Percentiles rank a stretch among this genome's conserved stretches.
phyloP scores from a whole-genome alignment of 129 eudicot genomes.

The Tagetes patula region DNA sequence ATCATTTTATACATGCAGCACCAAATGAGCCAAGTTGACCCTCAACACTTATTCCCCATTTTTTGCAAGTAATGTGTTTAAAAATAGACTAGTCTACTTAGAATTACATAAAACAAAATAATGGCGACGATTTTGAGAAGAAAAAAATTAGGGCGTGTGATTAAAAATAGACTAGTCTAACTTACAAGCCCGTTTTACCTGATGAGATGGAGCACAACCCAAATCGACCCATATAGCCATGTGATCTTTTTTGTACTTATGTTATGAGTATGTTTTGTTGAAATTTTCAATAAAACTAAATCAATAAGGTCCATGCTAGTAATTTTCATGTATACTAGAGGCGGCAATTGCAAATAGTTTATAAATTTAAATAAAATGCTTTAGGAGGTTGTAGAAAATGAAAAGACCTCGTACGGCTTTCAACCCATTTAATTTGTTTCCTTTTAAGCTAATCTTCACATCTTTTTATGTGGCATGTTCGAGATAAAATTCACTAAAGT shows the following conservation, averaged over 20 bases:
- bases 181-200: neutral
- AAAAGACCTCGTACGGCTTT: neutral
- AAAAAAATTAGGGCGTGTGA: neutral
- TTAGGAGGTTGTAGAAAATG: neutral
- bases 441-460: neutral
- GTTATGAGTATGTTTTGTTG: neutral
- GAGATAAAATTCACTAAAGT: neutral
- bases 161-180: neutral
- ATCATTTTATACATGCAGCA: neutral
- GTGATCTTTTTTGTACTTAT: neutral
- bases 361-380: neutral
- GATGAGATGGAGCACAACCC: neutral
- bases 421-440: neutral
- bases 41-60: neutral
- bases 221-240: neutral
- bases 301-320: neutral
- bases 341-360: neutral
- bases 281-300: constrained; percentile 14
- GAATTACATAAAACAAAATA: neutral
- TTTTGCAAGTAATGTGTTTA: neutral
- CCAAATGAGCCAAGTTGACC: neutral
- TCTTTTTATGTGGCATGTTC: neutral
- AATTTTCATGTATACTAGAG: neutral
- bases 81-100: neutral
- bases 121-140: neutral